Evolutionary conservation across 805 yeast species (phyloP).

Genomic region (Zygosaccharomyces rouxii): DNA sequence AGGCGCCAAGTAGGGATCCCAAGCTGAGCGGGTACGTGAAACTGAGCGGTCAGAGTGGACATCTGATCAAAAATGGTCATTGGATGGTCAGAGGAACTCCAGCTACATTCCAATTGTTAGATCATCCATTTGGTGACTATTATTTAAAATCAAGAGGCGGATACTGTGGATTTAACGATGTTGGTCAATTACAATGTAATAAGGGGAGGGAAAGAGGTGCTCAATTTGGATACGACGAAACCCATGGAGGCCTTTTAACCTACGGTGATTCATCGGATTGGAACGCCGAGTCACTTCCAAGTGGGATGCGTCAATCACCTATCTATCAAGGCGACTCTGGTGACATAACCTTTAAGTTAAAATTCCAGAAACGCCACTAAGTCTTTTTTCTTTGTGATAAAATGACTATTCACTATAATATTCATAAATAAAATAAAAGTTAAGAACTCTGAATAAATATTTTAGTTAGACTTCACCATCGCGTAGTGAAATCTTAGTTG

Average conservation of each 20-base stretch:
- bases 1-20: slow-evolving; percentile 25
- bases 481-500: not conserved
- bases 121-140: slow-evolving; percentile 70
- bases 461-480: no score
- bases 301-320: slow-evolving; percentile 44
- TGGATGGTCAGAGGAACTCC: slow-evolving; percentile 83
- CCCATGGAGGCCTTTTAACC: slow-evolving; percentile 42
- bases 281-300: slow-evolving; percentile 49
- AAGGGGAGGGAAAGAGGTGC: slow-evolving; percentile 36
- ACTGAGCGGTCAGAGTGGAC: slow-evolving; percentile 42
- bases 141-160: slow-evolving; percentile 69
- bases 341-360: slow-evolving; percentile 35
- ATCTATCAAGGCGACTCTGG: slow-evolving; percentile 38
- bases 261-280: slow-evolving; percentile 62
- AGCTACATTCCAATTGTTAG: slow-evolving; percentile 61
- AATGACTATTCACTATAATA: not conserved
- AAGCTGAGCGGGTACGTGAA: slow-evolving; percentile 30
- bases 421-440: not conserved
- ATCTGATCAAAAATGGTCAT: slow-evolving; percentile 73
- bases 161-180: slow-evolving; percentile 50
- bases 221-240: slow-evolving; percentile 54
- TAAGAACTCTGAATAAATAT: no score
- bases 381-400: no score
- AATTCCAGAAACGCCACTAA: slow-evolving; percentile 20
- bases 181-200: slow-evolving; percentile 35